Base-by-base conservation (phyloP, 345 rosid genomes). In the Sonneratia alba region DNA sequence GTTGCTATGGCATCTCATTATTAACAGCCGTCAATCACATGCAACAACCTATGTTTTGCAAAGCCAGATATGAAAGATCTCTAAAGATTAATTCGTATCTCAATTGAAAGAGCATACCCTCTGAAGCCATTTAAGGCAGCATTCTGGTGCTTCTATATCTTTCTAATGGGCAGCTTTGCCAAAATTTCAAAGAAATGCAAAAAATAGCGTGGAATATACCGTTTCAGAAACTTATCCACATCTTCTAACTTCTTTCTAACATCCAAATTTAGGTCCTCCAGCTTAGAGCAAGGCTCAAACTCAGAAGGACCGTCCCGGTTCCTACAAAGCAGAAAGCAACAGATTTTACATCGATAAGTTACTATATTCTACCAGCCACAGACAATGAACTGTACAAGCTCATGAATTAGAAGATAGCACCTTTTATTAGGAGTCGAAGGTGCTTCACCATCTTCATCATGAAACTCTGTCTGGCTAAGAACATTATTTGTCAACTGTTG, bases 211-310 rank as follows among this genome's bases (percentile, higher is more conserved):
- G 16, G 66, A 45, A 57, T 22, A 56, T 78, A 87, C 95, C 90
- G 83, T 79, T 76, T 71, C 0, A 78, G 76, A 47, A 62, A 61
- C 38, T 73, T 76, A 32, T 81, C 85, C 69, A 74, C 63, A 49
- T 73, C 79, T 69, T 75, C 79, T 53, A 81, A 71, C 72, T 79
- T 77, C 84, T 82, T 87, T 75, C 81, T 76, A 70, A 83, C 91
- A 76, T 86, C 89, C 91, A 90, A 81, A 83, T 83, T 90, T 63
- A 90, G 82, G 74, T 83, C 89, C 87, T 83, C 87, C 2, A 90
- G 88, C 89, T 85, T 88, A 77, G 85, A 81, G 81, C 92, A 86
- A 70, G 91, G 86, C 72, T 86, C 96, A 79, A 86, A 90, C 65
- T 85, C 89, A 81, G 76, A 69, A n/a, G 83, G 80, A 74, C 67